Percentiles rank a stretch among this genome's conserved stretches.
phyloP scores from a whole-genome alignment of 169 alveolate genomes.

The Babesia bigemina region DNA sequence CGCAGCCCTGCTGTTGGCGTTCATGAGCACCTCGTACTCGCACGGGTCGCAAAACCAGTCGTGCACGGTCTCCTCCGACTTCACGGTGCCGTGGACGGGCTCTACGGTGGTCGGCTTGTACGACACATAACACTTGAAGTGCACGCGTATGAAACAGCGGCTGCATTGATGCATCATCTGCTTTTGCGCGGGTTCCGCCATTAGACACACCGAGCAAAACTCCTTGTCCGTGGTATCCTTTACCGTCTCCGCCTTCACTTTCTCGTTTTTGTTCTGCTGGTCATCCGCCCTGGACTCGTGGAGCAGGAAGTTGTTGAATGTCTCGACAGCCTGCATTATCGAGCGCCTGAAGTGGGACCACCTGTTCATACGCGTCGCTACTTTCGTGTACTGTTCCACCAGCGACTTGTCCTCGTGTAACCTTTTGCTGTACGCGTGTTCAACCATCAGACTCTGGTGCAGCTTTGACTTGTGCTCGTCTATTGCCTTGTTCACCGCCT shows the following conservation, averaged over 20 bases:
- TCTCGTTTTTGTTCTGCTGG: neutral
- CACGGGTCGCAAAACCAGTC: conserved; percentile 49
- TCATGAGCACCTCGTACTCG: conserved; percentile 29
- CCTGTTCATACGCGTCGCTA: conserved; percentile 23
- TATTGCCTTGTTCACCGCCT: conserved; percentile 23
- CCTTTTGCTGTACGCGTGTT: neutral
- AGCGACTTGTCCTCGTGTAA: conserved; percentile 16
- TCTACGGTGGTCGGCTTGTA: conserved; percentile 12
- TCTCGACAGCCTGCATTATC: conserved; percentile 15
- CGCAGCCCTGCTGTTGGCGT: conserved; percentile 17
- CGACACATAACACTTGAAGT: conserved; percentile 60
- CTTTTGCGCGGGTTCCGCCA: conserved; percentile 66
- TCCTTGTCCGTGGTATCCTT: conserved; percentile 38
- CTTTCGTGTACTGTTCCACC: conserved; percentile 17
- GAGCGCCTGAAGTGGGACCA: conserved; percentile 44
- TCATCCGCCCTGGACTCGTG: neutral
- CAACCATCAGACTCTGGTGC: neutral
- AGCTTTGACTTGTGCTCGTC: conserved; percentile 14
- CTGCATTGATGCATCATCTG: conserved; percentile 56
- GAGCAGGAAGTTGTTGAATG: conserved; percentile 8
- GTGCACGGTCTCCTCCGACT: conserved; percentile 10
- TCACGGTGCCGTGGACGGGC: neutral
- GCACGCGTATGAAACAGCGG: conserved; percentile 63
- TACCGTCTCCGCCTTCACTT: neutral
- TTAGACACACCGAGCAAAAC: conserved; percentile 66